Percentiles rank a stretch among this genome's conserved stretches.
Conservation (phyloP, 495 filamentous ascomycete species). For the Margaritispora aquatica region DNA sequence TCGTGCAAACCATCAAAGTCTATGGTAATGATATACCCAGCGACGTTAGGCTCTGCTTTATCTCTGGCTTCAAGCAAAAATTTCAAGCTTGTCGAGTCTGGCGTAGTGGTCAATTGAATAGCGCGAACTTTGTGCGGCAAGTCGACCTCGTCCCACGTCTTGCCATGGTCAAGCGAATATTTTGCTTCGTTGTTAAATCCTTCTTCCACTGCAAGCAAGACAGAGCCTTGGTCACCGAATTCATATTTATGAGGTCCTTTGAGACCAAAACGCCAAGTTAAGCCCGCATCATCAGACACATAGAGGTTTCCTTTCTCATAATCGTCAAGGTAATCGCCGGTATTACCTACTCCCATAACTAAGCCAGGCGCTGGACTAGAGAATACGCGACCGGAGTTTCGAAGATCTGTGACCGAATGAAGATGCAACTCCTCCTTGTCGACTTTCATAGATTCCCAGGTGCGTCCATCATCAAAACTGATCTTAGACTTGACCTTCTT, state of each 20-base stretch:
- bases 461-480: slow-evolving; percentile 89
- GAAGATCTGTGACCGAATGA: slow-evolving; percentile 79
- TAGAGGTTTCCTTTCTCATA: slow-evolving; percentile 70
- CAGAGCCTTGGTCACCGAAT: slow-evolving; percentile 85
- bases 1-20: slow-evolving; percentile 82
- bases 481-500: slow-evolving; percentile 74
- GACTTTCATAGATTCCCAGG: slow-evolving; percentile 60
- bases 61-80: slow-evolving; percentile 67
- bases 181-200: slow-evolving; percentile 55
- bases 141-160: slow-evolving; percentile 62
- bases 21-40: slow-evolving; percentile 59
- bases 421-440: slow-evolving; percentile 61
- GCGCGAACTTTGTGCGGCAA: slow-evolving; percentile 59
- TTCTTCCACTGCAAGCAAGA: slow-evolving; percentile 76
- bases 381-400: slow-evolving; percentile 78
- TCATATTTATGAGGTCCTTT: slow-evolving; percentile 90
- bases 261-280: slow-evolving; percentile 69
- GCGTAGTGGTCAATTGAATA: slow-evolving; percentile 70
- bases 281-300: slow-evolving; percentile 85
- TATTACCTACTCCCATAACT: slow-evolving; percentile 89
- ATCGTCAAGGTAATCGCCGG: slow-evolving; percentile 60
- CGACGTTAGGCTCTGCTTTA: slow-evolving; percentile 33
- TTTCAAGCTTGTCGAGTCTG: slow-evolving; percentile 84
- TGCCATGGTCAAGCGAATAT: slow-evolving; percentile 86
- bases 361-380: slow-evolving; percentile 90